Percentiles rank a stretch among this genome's conserved stretches.
Evolutionary conservation across 2,329 filamentous ascomycete species (phyloP).

Genomic region (Ascocoryne sarcoides): DNA sequence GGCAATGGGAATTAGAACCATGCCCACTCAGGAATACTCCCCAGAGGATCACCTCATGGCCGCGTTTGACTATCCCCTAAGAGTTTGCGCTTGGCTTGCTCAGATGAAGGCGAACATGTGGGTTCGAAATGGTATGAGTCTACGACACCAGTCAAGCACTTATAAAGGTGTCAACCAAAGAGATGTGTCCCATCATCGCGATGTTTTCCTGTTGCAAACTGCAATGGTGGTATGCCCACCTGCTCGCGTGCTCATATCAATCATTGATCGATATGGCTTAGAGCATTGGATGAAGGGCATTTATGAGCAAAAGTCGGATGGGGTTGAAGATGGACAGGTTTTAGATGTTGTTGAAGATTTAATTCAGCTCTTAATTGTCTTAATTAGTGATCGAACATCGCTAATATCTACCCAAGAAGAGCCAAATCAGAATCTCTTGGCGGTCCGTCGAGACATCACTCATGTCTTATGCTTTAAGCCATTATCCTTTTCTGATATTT

Average conservation of each 20-base stretch:
- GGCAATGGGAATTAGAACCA: conserved; percentile 47
- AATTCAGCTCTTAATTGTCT: conserved; percentile 82
- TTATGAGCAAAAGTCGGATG: conserved; percentile 60
- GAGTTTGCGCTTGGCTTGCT: conserved; percentile 91
- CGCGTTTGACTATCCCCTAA: conserved; percentile 84
- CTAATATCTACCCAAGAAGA: conserved; percentile 62
- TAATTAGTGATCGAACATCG: conserved; percentile 80
- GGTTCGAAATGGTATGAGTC: conserved; percentile 94
- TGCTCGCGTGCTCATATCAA: conserved; percentile 73
- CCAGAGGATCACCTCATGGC: conserved; percentile 76
- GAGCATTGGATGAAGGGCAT: conserved; percentile 77
- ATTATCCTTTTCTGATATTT: conserved; percentile 87
- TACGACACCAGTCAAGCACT: conserved; percentile 88
- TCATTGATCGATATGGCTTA: conserved; percentile 87
- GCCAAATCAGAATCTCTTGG: conserved; percentile 53
- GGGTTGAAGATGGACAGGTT: conserved; percentile 79
- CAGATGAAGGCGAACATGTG: conserved; percentile 99
- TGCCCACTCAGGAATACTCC: conserved; percentile 47
- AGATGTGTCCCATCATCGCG: conserved; percentile 88
- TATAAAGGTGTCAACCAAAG: conserved; percentile 84
- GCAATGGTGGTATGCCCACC: conserved; percentile 81
- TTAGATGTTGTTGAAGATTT: conserved; percentile 94
- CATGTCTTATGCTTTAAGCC: conserved; percentile 96
- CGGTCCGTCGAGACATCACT: conserved; percentile 80
- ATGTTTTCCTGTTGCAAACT: conserved; percentile 88